Conservation (phyloP, 2,329 filamentous ascomycete species). For the Fusarium abutilonis region DNA sequence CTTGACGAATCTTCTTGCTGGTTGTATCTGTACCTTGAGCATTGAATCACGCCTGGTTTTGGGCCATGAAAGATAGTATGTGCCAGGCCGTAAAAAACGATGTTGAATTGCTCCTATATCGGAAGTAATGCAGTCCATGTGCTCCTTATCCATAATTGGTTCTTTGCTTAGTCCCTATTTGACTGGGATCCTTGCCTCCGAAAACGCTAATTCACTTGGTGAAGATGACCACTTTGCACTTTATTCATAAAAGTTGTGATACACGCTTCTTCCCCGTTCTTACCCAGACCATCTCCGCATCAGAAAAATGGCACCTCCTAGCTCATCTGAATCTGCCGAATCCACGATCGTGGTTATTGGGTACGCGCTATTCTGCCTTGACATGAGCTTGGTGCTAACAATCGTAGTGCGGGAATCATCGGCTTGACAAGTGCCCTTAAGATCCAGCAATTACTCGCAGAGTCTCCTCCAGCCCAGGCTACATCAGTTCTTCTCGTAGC, state of each 20-base stretch:
- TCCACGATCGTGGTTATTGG: slow-evolving; percentile 46
- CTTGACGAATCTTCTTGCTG: too few species aligned
- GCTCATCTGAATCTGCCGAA: not conserved
- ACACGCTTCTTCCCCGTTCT: not conserved
- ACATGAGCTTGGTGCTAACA: not conserved
- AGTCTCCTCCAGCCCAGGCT: not conserved
- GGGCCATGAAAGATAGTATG: too few species aligned
- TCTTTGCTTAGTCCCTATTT: too few species aligned
- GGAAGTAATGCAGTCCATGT: too few species aligned
- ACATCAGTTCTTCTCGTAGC: slow-evolving; percentile 44
- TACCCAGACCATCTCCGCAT: not conserved
- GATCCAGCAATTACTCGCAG: slow-evolving; percentile 49
- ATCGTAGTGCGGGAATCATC: slow-evolving; percentile 61
- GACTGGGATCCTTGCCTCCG: too few species aligned
- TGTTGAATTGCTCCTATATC: too few species aligned
- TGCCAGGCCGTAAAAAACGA: too few species aligned
- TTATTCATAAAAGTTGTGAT: not conserved
- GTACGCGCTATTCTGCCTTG: slow-evolving; percentile 14
- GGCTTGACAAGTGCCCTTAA: slow-evolving; percentile 61
- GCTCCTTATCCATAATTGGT: too few species aligned
- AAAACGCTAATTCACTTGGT: too few species aligned
- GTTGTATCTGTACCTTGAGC: too few species aligned
- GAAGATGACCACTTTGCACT: not conserved
- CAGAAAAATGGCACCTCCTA: slow-evolving; percentile 8
- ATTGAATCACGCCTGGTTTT: too few species aligned